Evolutionary conservation across 1,139 yeast species (phyloP).

Genomic region (Geotrichum aggregatum): DNA sequence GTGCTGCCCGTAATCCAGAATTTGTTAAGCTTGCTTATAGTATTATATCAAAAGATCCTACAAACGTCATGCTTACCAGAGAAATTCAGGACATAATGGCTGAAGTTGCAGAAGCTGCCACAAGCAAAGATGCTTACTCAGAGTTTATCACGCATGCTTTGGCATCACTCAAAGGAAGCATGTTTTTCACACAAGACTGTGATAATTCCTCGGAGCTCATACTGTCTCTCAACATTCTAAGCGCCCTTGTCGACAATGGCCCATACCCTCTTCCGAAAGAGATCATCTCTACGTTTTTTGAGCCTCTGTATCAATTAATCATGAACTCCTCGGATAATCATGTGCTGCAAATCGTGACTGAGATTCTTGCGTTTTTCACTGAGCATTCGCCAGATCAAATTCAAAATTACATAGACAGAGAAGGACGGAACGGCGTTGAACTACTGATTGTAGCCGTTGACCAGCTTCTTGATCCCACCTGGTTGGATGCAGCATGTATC

Average conservation of each 20-base stretch:
- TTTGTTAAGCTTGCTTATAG: constrained; percentile 54
- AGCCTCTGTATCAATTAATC: constrained; percentile 50
- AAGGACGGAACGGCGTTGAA: constrained; percentile 50
- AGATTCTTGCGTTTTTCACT: constrained; percentile 61
- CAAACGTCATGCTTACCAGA: constrained; percentile 60
- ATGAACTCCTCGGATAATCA: constrained; percentile 64
- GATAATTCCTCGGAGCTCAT: constrained; percentile 50
- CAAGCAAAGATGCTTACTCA: constrained; percentile 41
- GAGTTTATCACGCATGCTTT: constrained; percentile 49
- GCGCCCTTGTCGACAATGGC: constrained; percentile 50
- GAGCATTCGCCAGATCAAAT: constrained; percentile 49
- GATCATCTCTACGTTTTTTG: constrained; percentile 50
- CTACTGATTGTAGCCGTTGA: constrained; percentile 31
- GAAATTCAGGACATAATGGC: constrained; percentile 61
- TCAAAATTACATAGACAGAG: constrained; percentile 38
- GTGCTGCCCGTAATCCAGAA: constrained; percentile 41
- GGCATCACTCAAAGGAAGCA: constrained; percentile 46
- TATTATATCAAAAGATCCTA: constrained; percentile 67
- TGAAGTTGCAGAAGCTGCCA: constrained; percentile 50
- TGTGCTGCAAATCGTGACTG: constrained; percentile 72
- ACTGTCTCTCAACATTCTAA: constrained; percentile 63
- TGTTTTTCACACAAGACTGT: constrained; percentile 30
- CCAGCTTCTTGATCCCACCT: constrained; percentile 57
- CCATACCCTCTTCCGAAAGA: constrained; percentile 47
- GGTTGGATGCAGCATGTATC: constrained; percentile 75